phyloP scores from a whole-genome alignment of 768 basidiomycete species.

The Pulveroboletus ravenelii region DNA sequence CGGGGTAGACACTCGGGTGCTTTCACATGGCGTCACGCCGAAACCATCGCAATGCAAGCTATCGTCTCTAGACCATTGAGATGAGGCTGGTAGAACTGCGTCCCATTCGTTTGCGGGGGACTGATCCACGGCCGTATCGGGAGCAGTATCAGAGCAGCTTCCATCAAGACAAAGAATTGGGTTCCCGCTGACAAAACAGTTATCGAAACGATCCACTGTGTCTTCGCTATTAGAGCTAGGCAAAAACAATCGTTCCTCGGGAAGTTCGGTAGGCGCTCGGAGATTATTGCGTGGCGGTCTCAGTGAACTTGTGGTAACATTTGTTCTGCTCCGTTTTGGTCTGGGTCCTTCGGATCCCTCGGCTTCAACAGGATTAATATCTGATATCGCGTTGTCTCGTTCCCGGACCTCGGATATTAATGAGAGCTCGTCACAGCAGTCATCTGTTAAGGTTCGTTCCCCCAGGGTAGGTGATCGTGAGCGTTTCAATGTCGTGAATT shows the following conservation, averaged over 20 bases:
- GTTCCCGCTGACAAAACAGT: neutral
- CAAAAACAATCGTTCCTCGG: slow-evolving; percentile 18
- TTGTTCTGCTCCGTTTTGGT: slow-evolving; percentile 18
- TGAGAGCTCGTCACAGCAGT: slow-evolving; percentile 35
- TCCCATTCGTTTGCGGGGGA: neutral
- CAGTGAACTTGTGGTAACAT: neutral
- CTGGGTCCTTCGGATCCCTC: slow-evolving; percentile 22
- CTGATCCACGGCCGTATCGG: slow-evolving; percentile 4
- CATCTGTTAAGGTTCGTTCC: slow-evolving; percentile 17
- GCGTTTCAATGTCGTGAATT: slow-evolving; percentile 36
- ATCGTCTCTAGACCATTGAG: slow-evolving; percentile 7
- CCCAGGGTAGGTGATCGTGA: slow-evolving; percentile 15
- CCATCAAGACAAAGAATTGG: slow-evolving; percentile 22
- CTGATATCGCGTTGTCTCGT: slow-evolving; percentile 29
- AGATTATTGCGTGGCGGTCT: neutral
- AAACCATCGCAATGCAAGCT: neutral
- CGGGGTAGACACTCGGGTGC: neutral
- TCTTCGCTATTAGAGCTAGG: slow-evolving; percentile 12
- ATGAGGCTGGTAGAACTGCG: slow-evolving; percentile 2
- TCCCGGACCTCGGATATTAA: slow-evolving; percentile 30
- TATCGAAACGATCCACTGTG: neutral
- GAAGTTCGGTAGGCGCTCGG: neutral
- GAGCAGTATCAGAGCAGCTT: slow-evolving; percentile 28
- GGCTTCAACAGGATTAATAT: slow-evolving; percentile 34
- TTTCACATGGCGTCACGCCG: neutral